Percentiles rank a stretch among this genome's conserved stretches.
Evolutionary conservation across 2,329 filamentous ascomycete genomes (phyloP).

Genomic region (Colletotrichum coccodes): DNA sequence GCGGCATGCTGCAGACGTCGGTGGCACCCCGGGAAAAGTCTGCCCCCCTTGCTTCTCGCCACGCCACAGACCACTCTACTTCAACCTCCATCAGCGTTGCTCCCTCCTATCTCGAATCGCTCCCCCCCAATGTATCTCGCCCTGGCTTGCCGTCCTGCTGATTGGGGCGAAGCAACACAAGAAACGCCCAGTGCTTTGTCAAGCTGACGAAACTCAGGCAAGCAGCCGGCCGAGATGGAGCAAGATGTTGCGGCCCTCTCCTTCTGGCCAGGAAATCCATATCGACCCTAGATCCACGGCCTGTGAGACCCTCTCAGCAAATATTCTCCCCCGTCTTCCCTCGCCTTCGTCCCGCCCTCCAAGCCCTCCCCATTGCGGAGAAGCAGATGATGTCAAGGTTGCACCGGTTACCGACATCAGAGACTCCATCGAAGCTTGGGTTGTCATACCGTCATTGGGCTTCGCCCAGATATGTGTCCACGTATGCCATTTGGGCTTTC

Average conservation of each 20-base stretch:
- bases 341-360: slow-evolving; percentile 15
- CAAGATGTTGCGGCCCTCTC: slow-evolving; percentile 47
- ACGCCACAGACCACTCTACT: slow-evolving; percentile 29
- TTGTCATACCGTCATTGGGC: slow-evolving; percentile 10
- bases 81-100: slow-evolving; percentile 19
- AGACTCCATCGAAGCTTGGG: slow-evolving; percentile 1
- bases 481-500: not conserved
- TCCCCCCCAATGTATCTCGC: not conserved
- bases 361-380: slow-evolving; percentile 1
- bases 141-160: not conserved
- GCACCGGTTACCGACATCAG: slow-evolving; percentile 29
- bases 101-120: not conserved
- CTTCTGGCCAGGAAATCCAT: slow-evolving; percentile 22
- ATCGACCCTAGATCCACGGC: slow-evolving; percentile 3
- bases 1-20: slow-evolving; percentile 21
- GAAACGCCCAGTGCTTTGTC: slow-evolving; percentile 22
- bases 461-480: slow-evolving; percentile 3
- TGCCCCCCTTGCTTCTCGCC: not conserved
- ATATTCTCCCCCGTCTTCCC: not conserved
- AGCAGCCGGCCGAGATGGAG: slow-evolving; percentile 47
- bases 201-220: slow-evolving; percentile 31
- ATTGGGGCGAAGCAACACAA: not conserved
- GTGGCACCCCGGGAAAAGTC: not conserved
- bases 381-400: slow-evolving; percentile 1
- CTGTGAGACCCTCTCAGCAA: slow-evolving; percentile 6